Evolutionary conservation across 2,329 filamentous ascomycete species (phyloP), one percentile per base, ranked within the genome.

Genomic region (Colletotrichum liriopes): DNA sequence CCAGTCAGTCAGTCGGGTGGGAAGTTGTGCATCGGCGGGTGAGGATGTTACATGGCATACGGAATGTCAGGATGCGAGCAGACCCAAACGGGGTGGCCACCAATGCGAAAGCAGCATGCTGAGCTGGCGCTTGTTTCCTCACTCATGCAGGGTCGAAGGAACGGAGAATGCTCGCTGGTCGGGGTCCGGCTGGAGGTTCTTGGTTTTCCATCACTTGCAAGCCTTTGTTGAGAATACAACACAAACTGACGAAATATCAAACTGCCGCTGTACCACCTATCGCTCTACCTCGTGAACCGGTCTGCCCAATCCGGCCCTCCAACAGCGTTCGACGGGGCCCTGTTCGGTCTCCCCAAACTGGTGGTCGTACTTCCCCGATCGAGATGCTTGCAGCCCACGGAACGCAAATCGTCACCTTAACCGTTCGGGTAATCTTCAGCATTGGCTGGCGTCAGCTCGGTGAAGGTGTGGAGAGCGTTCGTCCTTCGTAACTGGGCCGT

Each of bases 371-470:
- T 55, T 55, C 37, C 61, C 61, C 37, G 6, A 64, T 32, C 39
- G 49, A 64, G 61, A 26, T 26, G 49, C 37, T 8, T 55, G 61
- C 61, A 64, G 37, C 32, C 60, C 37, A 65, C 39, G 58, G 16
- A 7, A 35, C n/a, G 55, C 37, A 16, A 47, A 49, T 37, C 59
- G 60, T 62, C 49, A 20, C 49, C 37, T 55, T 39, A 14, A n/a
- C 54, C 45, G 20, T 55, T 20, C n/a, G 60, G 32, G 47, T n/a
- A 52, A 18, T 49, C 52, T 41, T 65, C 32, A 52, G 59, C 45
- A 72, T 69, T 55, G 58, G 59, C 60, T 54, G 54, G 54, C 54
- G 66, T 70, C 70, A 43, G 63, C 66, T 70, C 66, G 70, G 70
- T 72, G 59, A 72, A 61, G 66, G 18, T 65, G 70, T 72, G 70